These are phyloP conservation scores for Aspergillus funiculosus DNA, from an alignment of 495 filamentous ascomycete genomes.

Conservation along the genomic window DNA sequence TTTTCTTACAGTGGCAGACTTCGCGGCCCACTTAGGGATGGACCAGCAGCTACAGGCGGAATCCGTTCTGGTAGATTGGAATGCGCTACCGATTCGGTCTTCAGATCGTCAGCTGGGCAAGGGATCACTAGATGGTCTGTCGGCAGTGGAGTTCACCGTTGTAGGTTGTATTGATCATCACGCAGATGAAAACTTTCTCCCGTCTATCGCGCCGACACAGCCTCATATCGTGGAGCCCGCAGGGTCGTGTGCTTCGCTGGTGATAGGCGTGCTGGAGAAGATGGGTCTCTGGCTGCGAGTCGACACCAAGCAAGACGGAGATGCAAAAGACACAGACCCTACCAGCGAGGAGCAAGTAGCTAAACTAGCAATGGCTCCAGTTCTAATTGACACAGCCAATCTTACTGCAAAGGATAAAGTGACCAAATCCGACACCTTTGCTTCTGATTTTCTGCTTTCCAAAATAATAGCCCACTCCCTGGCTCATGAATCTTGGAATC, in stretches of 20 bases:
- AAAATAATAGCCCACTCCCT: constrained; percentile 19
- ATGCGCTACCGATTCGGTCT: constrained; percentile 58
- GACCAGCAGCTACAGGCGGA: constrained; percentile 27
- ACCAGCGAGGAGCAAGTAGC: constrained; percentile 54
- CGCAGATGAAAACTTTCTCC: constrained; percentile 65
- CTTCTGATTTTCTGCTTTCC: constrained; percentile 58
- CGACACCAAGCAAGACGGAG: constrained; percentile 13
- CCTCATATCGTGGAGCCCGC: constrained; percentile 61
- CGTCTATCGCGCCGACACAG: constrained; percentile 21
- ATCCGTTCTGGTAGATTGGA: constrained; percentile 81
- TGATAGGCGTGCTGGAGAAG: constrained; percentile 55
- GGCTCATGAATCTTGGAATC: constrained; percentile 30
- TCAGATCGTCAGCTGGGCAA: constrained; percentile 20
- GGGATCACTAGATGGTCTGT: constrained; percentile 30
- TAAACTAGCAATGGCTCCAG: constrained; percentile 68
- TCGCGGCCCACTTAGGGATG: constrained; percentile 19
- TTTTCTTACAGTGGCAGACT: constrained; percentile 40
- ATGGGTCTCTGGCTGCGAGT: constrained; percentile 47
- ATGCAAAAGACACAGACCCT: constrained; percentile 2
- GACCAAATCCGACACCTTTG: constrained; percentile 60
- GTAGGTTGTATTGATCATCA: constrained; percentile 91
- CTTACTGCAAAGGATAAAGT: constrained; percentile 65
- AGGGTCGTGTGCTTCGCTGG: constrained; percentile 76
- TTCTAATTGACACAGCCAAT: constrained; percentile 81
- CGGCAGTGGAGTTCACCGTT: constrained; percentile 43